Percentiles rank a stretch among this genome's conserved stretches.
Conservation (phyloP, 2,329 filamentous ascomycete species). For the Alternaria sp. region DNA sequence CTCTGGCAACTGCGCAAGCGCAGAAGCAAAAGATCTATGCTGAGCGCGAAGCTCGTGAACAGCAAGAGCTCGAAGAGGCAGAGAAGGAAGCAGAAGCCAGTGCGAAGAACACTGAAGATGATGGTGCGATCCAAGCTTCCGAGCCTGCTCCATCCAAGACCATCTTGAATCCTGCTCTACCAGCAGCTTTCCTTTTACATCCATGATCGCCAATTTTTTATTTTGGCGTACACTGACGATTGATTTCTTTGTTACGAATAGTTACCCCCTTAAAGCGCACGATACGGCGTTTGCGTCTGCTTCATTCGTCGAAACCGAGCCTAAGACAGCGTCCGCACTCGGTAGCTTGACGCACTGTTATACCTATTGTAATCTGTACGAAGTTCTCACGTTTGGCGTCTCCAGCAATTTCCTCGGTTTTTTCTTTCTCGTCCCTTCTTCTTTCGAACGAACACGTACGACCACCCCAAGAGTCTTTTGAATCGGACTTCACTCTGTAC, state of each 20-base stretch:
- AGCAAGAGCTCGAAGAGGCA: slow-evolving; percentile 20
- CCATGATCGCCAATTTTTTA: slow-evolving; percentile 14
- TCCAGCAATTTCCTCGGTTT: not conserved
- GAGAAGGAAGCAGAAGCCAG: slow-evolving; percentile 16
- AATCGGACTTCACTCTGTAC: slow-evolving; percentile 4
- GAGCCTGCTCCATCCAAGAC: slow-evolving; percentile 17
- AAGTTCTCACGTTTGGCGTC: slow-evolving; percentile 14
- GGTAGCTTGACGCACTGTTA: slow-evolving; percentile 35
- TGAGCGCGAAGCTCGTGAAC: slow-evolving; percentile 40
- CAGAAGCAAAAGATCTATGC: slow-evolving; percentile 74
- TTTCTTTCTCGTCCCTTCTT: not conserved
- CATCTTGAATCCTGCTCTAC: not conserved
- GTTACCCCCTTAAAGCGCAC: slow-evolving; percentile 46
- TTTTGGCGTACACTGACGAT: slow-evolving; percentile 35
- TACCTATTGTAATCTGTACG: slow-evolving; percentile 23
- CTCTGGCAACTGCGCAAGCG: slow-evolving; percentile 71
- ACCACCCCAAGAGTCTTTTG: slow-evolving; percentile 2
- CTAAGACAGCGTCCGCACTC: slow-evolving; percentile 37
- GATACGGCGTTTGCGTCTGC: slow-evolving; percentile 41
- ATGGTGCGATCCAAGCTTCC: slow-evolving; percentile 46
- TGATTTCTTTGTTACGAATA: slow-evolving; percentile 25
- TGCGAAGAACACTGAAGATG: slow-evolving; percentile 27
- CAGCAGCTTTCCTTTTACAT: slow-evolving; percentile 11
- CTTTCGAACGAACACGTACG: slow-evolving; percentile 3
- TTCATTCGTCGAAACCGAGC: slow-evolving; percentile 43